These are phyloP conservation scores for Phaeosphaeriaceae sp. DNA, from an alignment of 2,329 filamentous ascomycete genomes.

Conservation along the genomic window DNA sequence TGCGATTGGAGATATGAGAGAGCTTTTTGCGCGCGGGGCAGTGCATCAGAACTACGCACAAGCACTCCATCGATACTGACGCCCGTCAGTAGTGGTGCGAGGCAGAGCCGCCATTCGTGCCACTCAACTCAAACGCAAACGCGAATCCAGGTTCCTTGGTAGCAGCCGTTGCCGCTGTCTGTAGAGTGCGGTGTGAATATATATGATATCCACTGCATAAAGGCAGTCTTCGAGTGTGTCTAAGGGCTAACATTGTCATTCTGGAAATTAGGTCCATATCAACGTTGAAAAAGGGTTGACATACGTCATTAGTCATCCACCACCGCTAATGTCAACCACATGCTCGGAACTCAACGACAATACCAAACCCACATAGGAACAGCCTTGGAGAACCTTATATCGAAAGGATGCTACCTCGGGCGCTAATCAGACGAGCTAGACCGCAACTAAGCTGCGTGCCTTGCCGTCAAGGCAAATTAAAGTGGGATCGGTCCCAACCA, in stretches of 20 bases:
- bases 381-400: too few relatives aligned
- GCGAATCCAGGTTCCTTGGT: conserved; percentile 53
- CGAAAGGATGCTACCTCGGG: background rate
- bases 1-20: conserved; percentile 75
- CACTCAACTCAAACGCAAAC: conserved; percentile 63
- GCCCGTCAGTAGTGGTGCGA: conserved; percentile 26
- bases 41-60: conserved; percentile 77
- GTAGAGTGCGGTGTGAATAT: conserved; percentile 30
- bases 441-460: background rate
- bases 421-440: background rate
- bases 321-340: too few relatives aligned
- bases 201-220: conserved; percentile 13
- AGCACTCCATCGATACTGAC: conserved; percentile 92
- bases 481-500: background rate
- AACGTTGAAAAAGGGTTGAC: too few relatives aligned
- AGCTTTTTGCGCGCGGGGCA: conserved; percentile 78
- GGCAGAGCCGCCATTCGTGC: conserved; percentile 13
- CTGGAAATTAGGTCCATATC: too few relatives aligned
- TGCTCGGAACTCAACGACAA: too few relatives aligned
- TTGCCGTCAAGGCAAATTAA: background rate
- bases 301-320: too few relatives aligned
- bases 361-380: too few relatives aligned
- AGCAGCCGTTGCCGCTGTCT: conserved; percentile 27
- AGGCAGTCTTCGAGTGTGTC: conserved; percentile 28
- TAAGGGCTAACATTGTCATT: background rate